Percentiles rank a stretch among this genome's conserved stretches.
phyloP scores from a whole-genome alignment of 2,329 filamentous ascomycete species.

The Aspergillus melleus region DNA sequence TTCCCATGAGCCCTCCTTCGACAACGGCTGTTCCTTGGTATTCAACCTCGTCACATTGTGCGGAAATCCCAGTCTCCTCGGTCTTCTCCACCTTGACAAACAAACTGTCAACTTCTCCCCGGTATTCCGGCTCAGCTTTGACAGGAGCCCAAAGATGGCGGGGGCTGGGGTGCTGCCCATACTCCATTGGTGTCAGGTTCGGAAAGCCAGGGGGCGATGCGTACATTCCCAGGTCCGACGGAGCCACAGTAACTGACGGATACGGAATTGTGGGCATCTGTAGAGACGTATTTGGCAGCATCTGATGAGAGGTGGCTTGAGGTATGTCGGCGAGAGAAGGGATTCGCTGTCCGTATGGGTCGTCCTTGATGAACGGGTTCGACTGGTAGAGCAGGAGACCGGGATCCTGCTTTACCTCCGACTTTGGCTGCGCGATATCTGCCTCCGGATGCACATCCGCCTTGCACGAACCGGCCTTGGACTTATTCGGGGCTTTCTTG shows the following conservation, averaged over 20 bases:
- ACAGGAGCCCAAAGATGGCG: conserved; percentile 23
- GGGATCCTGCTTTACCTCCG: conserved; percentile 14
- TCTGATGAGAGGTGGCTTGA: conserved; percentile 2
- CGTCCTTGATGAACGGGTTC: conserved; percentile 25
- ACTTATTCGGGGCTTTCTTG: conserved; percentile 29
- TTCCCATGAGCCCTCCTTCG: not conserved
- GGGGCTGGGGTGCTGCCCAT: not conserved
- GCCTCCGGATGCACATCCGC: conserved; percentile 11
- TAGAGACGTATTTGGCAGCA: conserved; percentile 6
- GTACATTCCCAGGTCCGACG: conserved; percentile 20
- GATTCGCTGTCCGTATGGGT: conserved; percentile 15
- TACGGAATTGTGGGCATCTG: conserved; percentile 10
- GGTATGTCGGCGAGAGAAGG: conserved; percentile 15
- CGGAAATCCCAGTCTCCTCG: not conserved
- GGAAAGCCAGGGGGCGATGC: conserved; percentile 8
- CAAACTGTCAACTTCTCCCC: conserved; percentile 13
- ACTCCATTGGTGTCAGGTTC: not conserved
- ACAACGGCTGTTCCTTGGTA: not conserved
- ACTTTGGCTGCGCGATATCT: conserved; percentile 8
- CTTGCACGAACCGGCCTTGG: conserved; percentile 19
- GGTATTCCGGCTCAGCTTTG: conserved; percentile 24
- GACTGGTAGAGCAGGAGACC: conserved; percentile 2
- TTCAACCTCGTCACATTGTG: not conserved
- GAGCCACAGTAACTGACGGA: conserved; percentile 15
- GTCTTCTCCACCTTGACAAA: conserved; percentile 24